Conservation (phyloP, 352 stramenopile genomes). For the Pythium scleroteichum region DNA sequence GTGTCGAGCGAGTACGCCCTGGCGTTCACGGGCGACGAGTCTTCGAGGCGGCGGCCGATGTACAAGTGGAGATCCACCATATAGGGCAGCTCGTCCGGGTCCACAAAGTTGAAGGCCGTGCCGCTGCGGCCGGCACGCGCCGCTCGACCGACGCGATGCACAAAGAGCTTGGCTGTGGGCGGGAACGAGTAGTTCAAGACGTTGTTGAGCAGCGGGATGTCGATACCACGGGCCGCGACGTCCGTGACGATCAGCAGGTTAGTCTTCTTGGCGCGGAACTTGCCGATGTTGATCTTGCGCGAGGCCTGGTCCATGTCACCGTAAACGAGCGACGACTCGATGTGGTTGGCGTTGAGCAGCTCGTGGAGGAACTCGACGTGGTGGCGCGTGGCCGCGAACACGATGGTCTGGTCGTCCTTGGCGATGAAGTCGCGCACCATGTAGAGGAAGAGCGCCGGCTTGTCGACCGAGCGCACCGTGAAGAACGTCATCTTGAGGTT, state of each 20-base stretch:
- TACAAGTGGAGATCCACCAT: slow-evolving; percentile 98
- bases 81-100: slow-evolving; percentile 98
- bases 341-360: slow-evolving; percentile 82
- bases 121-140: slow-evolving; percentile 94
- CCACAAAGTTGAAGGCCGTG: slow-evolving; percentile 96
- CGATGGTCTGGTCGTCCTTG: slow-evolving; percentile 93
- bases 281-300: slow-evolving; percentile 89
- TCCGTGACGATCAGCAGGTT: slow-evolving; percentile 94
- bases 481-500: slow-evolving; percentile 98
- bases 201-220: slow-evolving; percentile 96
- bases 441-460: slow-evolving; percentile 96
- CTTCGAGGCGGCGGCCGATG: slow-evolving; percentile 86
- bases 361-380: slow-evolving; percentile 98
- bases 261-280: slow-evolving; percentile 90
- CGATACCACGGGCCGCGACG: slow-evolving; percentile 93
- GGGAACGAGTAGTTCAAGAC: slow-evolving; percentile 97
- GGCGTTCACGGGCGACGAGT: slow-evolving; percentile 58
- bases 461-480: slow-evolving; percentile 94
- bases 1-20: slow-evolving; percentile 89
- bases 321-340: slow-evolving; percentile 90
- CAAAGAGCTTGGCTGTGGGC: slow-evolving; percentile 92
- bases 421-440: slow-evolving; percentile 95
- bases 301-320: slow-evolving; percentile 94
- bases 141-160: slow-evolving; percentile 96
- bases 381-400: slow-evolving; percentile 98